Evolutionary conservation across 257 asterid genomes (phyloP).

Genomic region (Catharanthus roseus): DNA sequence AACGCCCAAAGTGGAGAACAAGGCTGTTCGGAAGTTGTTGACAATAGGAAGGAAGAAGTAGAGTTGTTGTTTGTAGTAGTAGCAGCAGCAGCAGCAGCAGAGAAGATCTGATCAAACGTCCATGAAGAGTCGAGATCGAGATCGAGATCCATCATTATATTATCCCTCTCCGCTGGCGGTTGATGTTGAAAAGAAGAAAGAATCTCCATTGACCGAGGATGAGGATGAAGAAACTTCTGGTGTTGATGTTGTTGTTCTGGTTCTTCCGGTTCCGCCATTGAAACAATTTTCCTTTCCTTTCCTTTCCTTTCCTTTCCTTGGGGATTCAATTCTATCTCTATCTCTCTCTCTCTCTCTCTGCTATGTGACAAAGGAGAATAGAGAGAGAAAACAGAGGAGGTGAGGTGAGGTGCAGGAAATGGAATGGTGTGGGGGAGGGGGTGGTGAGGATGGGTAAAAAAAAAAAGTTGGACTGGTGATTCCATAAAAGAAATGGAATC

Average conservation of each 20-base stretch:
- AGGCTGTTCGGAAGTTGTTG: constrained; percentile 64
- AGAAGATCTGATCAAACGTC: constrained; percentile 84
- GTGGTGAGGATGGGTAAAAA: constrained; percentile 2
- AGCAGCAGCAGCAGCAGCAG: constrained; percentile 38
- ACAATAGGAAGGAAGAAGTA: constrained; percentile 35
- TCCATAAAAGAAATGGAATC: constrained; percentile 26
- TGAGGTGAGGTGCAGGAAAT: not conserved
- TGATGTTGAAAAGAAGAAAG: constrained; percentile 16
- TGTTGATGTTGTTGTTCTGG: constrained; percentile 14
- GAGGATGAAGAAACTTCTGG: constrained; percentile 3
- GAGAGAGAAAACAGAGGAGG: not conserved
- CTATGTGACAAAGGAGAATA: constrained; percentile 15
- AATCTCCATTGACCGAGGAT: constrained; percentile 18
- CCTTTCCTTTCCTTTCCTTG: not conserved
- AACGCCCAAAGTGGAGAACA: constrained; percentile 79
- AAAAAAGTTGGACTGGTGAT: not conserved
- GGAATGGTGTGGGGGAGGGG: not conserved
- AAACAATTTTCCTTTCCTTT: not conserved
- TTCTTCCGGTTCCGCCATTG: constrained; percentile 51
- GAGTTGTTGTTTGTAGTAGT: too few species aligned
- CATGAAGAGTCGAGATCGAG: constrained; percentile 64
- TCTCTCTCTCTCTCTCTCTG: not conserved
- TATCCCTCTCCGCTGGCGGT: constrained; percentile 21
- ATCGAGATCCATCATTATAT: constrained; percentile 62
- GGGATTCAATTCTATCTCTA: not conserved